Evolutionary conservation across 2,329 filamentous ascomycete genomes (phyloP).

Genomic region (Fusarium euwallaceae): DNA sequence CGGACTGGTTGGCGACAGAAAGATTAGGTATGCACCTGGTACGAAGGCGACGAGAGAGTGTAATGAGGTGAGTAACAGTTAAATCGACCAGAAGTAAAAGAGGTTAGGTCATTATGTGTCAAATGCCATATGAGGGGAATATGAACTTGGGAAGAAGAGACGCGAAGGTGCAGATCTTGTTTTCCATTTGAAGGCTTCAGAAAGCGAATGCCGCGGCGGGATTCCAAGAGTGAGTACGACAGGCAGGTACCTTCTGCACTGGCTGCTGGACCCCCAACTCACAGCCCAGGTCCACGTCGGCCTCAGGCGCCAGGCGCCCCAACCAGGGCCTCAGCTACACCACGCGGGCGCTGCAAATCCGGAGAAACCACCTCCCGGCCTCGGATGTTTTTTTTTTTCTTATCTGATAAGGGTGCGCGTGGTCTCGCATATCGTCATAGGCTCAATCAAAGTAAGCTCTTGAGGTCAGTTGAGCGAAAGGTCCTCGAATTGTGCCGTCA

Average conservation of each 20-base stretch:
- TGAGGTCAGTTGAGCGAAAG: not conserved
- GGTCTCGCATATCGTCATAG: constrained; percentile 43
- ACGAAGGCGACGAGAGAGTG: constrained; percentile 20
- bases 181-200: constrained; percentile 43
- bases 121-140: constrained; percentile 30
- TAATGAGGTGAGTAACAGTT: constrained; percentile 36
- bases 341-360: constrained; percentile 23
- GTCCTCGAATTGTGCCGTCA: not conserved
- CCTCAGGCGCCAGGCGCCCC: constrained; percentile 36
- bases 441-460: not conserved
- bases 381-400: constrained; percentile 33
- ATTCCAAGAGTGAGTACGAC: not conserved
- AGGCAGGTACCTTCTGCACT: constrained; percentile 19
- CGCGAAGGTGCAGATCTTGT: constrained; percentile 39
- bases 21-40: constrained; percentile 22
- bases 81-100: constrained; percentile 35
- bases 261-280: not conserved
- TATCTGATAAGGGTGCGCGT: constrained; percentile 40
- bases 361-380: constrained; percentile 44
- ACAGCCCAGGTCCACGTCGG: constrained; percentile 14
- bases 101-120: constrained; percentile 45
- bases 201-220: constrained; percentile 40
- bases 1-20: constrained; percentile 40
- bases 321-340: constrained; percentile 24
- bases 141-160: constrained; percentile 39